Percentiles rank a stretch among this genome's conserved stretches.
Evolutionary conservation across 2,329 filamentous ascomycete species (phyloP).

Genomic region (Diaporthe batatas): DNA sequence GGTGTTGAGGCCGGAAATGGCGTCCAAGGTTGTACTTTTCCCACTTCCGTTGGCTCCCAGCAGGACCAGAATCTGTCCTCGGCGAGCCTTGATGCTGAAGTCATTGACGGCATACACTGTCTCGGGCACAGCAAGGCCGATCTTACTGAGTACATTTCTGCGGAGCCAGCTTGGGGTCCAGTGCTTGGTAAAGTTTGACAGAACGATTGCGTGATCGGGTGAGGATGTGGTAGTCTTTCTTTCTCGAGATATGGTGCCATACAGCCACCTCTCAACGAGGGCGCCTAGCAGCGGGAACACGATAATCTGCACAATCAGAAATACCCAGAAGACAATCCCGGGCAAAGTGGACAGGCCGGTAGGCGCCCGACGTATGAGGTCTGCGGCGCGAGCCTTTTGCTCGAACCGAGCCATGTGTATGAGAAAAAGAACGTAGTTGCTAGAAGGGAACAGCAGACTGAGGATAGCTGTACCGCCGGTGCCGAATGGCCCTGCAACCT

Average conservation of each 20-base stretch:
- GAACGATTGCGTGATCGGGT: slow-evolving; percentile 70
- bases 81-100: slow-evolving; percentile 77
- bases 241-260: slow-evolving; percentile 78
- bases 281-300: slow-evolving; percentile 82
- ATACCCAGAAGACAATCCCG: slow-evolving; percentile 68
- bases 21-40: slow-evolving; percentile 90
- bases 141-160: slow-evolving; percentile 32
- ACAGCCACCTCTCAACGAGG: slow-evolving; percentile 78
- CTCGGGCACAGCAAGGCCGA: slow-evolving; percentile 51
- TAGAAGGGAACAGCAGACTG: slow-evolving; percentile 84
- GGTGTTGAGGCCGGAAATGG: slow-evolving; percentile 85
- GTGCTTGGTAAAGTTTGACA: slow-evolving; percentile 82
- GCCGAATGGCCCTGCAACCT: slow-evolving; percentile 74
- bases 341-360: slow-evolving; percentile 73
- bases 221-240: slow-evolving; percentile 52
- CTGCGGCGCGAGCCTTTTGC: slow-evolving; percentile 67
- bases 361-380: slow-evolving; percentile 74
- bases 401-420: slow-evolving; percentile 84
- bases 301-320: slow-evolving; percentile 82
- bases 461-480: slow-evolving; percentile 77
- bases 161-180: slow-evolving; percentile 77
- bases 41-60: slow-evolving; percentile 92
- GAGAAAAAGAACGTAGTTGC: slow-evolving; percentile 87
- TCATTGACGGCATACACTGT: slow-evolving; percentile 84
- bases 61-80: slow-evolving; percentile 87